Conservation (phyloP, 140 eudicot genomes). For the Ambrosia hybrid region DNA sequence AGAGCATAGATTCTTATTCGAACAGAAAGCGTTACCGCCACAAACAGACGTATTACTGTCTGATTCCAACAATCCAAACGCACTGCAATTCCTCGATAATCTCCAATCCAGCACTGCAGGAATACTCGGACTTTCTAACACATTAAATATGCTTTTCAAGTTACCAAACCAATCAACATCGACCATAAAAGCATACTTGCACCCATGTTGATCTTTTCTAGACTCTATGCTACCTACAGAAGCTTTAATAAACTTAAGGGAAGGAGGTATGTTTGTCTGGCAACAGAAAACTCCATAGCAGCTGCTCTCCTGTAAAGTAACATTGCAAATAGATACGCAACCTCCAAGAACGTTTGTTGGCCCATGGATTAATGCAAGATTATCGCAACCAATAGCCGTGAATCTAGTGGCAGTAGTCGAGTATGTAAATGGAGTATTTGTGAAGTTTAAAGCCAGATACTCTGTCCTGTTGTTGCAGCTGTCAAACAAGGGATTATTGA, state of each 20-base stretch:
- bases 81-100: conserved; percentile 14
- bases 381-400: conserved; percentile 11
- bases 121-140: conserved; percentile 19
- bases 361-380: conserved; percentile 3
- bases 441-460: not conserved
- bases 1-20: conserved; percentile 13
- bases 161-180: conserved; percentile 32
- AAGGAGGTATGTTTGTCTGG: conserved; percentile 17
- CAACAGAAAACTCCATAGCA: conserved; percentile 5
- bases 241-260: conserved; percentile 6
- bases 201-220: not conserved
- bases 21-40: conserved; percentile 6
- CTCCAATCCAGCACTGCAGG: conserved; percentile 38
- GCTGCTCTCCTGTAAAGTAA: not conserved
- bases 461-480: not conserved
- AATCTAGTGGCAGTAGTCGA: conserved; percentile 13
- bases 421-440: conserved; percentile 10
- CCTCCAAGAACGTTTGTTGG: conserved; percentile 8
- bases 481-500: conserved; percentile 4
- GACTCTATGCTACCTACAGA: conserved; percentile 11
- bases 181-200: conserved; percentile 16
- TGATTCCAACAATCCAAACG: conserved; percentile 5
- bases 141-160: conserved; percentile 22
- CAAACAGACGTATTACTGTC: conserved; percentile 5
- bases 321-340: conserved; percentile 5